phyloP scores from a whole-genome alignment of 495 filamentous ascomycete genomes.

The Schizothecium vesticola region DNA sequence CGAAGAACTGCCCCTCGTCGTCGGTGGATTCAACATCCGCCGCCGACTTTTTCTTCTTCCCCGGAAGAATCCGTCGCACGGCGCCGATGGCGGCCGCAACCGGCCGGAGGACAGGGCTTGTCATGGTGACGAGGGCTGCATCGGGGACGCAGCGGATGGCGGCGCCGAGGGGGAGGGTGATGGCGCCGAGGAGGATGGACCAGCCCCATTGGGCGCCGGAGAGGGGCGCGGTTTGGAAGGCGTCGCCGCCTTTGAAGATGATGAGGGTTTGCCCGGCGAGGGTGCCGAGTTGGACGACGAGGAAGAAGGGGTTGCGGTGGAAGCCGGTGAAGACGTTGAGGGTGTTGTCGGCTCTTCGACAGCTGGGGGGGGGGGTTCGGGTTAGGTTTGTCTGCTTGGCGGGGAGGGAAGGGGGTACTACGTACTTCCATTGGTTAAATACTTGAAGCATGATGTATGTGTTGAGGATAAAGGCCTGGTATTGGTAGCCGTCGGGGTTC shows the following conservation, averaged over 20 bases:
- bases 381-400: not conserved
- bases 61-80: not conserved
- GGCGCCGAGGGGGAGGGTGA: not conserved
- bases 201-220: slow-evolving; percentile 60
- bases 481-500: slow-evolving; percentile 19
- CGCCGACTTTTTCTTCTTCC: not conserved
- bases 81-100: not conserved
- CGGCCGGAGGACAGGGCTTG: not conserved
- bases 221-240: slow-evolving; percentile 55
- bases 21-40: not conserved
- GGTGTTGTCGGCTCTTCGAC: slow-evolving; percentile 72
- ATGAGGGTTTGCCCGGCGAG: slow-evolving; percentile 76
- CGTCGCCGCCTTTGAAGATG: slow-evolving; percentile 62
- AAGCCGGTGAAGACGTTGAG: slow-evolving; percentile 88
- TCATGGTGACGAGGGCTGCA: not conserved
- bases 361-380: slow-evolving; percentile 24
- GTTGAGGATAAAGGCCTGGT: slow-evolving; percentile 73
- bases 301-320: slow-evolving; percentile 69
- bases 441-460: slow-evolving; percentile 91
- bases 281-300: slow-evolving; percentile 72
- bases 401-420: not conserved
- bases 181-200: not conserved
- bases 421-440: slow-evolving; percentile 45
- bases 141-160: slow-evolving; percentile 3
- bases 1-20: not conserved